Evolutionary conservation across 2,329 filamentous ascomycete species (phyloP).

Genomic region (Trichoderma lentiforme): DNA sequence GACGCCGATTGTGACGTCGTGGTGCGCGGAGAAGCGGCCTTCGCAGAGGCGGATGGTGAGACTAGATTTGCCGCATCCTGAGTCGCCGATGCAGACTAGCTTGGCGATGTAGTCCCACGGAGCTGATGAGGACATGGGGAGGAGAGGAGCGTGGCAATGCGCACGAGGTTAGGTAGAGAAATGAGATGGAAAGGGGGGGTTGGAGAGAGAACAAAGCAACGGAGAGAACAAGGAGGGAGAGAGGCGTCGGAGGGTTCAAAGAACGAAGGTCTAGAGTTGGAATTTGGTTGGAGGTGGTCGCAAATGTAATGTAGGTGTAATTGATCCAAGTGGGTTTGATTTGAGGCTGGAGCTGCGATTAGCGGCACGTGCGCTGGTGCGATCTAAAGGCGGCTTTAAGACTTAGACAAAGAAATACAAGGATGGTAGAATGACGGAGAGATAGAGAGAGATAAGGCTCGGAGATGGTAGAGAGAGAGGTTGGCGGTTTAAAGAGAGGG

Average conservation of each 20-base stretch:
- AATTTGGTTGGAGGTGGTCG: background rate
- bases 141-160: background rate
- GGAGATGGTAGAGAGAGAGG: background rate
- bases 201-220: background rate
- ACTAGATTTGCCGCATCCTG: slow-evolving; percentile 90
- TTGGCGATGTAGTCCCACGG: slow-evolving; percentile 99
- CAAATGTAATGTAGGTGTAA: background rate
- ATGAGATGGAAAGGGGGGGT: background rate
- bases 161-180: background rate
- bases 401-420: background rate
- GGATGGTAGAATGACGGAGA: background rate
- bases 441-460: background rate
- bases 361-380: slow-evolving; percentile 5
- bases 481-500: background rate
- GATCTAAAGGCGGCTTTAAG: background rate
- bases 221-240: background rate
- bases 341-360: slow-evolving; percentile 5
- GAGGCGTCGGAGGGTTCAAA: background rate
- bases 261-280: background rate
- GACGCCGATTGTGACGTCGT: slow-evolving; percentile 96
- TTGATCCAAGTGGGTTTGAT: slow-evolving; percentile 8
- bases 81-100: slow-evolving; percentile 96
- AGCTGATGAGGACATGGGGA: slow-evolving; percentile 52
- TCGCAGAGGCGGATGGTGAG: slow-evolving; percentile 94
- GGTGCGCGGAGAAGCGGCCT: slow-evolving; percentile 87